Conservation (phyloP, 2,329 filamentous ascomycete genomes). For the Clarireedia hainanense region DNA sequence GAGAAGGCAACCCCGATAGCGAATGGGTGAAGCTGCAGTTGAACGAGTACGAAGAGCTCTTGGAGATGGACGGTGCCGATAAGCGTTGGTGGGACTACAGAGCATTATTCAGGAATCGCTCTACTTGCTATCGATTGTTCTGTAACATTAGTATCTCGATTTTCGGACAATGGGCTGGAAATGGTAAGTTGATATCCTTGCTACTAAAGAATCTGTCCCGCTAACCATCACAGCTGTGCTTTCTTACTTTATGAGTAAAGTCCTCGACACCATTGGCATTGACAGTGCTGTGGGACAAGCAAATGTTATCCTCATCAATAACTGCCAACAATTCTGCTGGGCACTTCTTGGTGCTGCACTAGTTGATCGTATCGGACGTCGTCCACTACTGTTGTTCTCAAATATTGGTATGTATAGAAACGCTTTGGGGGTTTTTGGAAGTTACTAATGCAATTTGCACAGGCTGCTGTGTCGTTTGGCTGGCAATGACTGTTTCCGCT, state of each 20-base stretch:
- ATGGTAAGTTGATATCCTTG: conserved; percentile 17
- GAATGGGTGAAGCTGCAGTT: conserved; percentile 44
- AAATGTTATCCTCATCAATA: conserved; percentile 47
- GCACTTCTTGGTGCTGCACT: conserved; percentile 47
- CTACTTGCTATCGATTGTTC: conserved; percentile 41
- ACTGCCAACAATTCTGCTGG: conserved; percentile 46
- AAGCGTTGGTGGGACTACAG: conserved; percentile 50
- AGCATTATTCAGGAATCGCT: conserved; percentile 42
- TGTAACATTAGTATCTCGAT: conserved; percentile 44
- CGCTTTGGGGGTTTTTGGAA: no score
- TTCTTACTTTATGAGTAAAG: conserved; percentile 48
- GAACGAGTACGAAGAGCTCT: conserved; percentile 41
- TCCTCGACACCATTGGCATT: conserved; percentile 44
- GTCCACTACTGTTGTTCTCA: conserved; percentile 45
- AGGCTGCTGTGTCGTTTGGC: conserved; percentile 39
- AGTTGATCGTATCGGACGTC: conserved; percentile 49
- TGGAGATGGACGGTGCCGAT: conserved; percentile 41
- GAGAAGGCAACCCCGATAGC: conserved; percentile 41
- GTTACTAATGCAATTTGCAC: neutral
- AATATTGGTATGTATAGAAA: conserved; percentile 29
- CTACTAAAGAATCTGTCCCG: neutral
- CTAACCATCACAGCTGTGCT: conserved; percentile 23
- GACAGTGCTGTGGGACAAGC: conserved; percentile 39
- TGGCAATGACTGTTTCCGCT: conserved; percentile 39
- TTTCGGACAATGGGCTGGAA: conserved; percentile 44